These are phyloP conservation scores for Aspergillus floridensis DNA, from an alignment of 2,329 filamentous ascomycete genomes.

Conservation along the genomic window DNA sequence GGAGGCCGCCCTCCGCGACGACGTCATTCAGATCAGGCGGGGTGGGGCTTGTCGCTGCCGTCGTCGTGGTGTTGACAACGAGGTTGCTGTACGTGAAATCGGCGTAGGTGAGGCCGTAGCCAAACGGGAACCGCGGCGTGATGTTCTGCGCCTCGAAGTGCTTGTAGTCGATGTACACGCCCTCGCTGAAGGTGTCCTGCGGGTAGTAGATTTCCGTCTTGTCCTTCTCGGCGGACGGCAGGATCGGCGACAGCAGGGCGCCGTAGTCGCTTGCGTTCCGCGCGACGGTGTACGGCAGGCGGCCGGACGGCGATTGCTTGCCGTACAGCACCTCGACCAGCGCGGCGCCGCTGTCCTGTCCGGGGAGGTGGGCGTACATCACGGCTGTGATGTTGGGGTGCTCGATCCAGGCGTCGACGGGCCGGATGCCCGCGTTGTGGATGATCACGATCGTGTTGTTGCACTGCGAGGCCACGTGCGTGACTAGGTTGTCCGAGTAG, in stretches of 20 bases:
- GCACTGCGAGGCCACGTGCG: slow-evolving; percentile 57
- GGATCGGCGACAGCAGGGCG: neutral
- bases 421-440: slow-evolving; percentile 61
- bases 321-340: slow-evolving; percentile 58
- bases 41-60: slow-evolving; percentile 40
- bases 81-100: slow-evolving; percentile 52
- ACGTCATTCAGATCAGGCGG: slow-evolving; percentile 34
- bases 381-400: slow-evolving; percentile 63
- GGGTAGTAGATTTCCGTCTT: slow-evolving; percentile 5
- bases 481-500: slow-evolving; percentile 54
- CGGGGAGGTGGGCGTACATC: slow-evolving; percentile 62
- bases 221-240: neutral
- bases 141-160: slow-evolving; percentile 7
- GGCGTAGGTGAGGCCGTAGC: slow-evolving; percentile 31
- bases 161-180: slow-evolving; percentile 15
- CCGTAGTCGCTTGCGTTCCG: slow-evolving; percentile 56
- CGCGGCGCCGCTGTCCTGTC: slow-evolving; percentile 59
- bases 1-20: slow-evolving; percentile 2
- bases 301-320: slow-evolving; percentile 28
- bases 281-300: slow-evolving; percentile 57
- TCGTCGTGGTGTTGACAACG: slow-evolving; percentile 23
- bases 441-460: slow-evolving; percentile 63
- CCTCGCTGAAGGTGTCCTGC: slow-evolving; percentile 11
- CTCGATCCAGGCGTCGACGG: slow-evolving; percentile 57
- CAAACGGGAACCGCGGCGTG: slow-evolving; percentile 9